A percentile compares a stretch with the other conserved stretches of the same genome.
These are phyloP conservation scores for Galerina marginata DNA, from an alignment of 768 basidiomycete species.

Conservation along the genomic window DNA sequence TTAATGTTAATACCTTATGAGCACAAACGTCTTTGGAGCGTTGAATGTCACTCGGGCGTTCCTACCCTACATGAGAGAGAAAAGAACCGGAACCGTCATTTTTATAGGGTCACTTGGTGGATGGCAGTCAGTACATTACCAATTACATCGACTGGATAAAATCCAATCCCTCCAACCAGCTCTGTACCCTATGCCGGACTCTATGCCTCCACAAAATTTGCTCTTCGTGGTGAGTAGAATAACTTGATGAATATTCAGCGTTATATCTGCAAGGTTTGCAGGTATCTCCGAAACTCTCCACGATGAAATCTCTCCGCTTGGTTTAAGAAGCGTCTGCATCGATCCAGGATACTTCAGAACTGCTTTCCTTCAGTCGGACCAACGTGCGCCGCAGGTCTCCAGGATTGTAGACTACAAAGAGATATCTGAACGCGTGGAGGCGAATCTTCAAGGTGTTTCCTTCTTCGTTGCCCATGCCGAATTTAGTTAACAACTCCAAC, in stretches of 20 bases:
- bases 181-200: slow-evolving; percentile 38
- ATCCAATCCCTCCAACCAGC: slow-evolving; percentile 14
- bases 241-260: neutral
- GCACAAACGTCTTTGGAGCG: slow-evolving; percentile 51
- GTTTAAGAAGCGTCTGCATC: slow-evolving; percentile 41
- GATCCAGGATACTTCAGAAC: slow-evolving; percentile 49
- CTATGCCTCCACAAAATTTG: slow-evolving; percentile 46
- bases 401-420: slow-evolving; percentile 40
- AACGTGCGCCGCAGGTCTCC: slow-evolving; percentile 32
- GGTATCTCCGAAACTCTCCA: slow-evolving; percentile 38
- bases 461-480: neutral
- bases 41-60: slow-evolving; percentile 51
- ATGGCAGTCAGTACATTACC: slow-evolving; percentile 37
- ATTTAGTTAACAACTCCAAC: neutral
- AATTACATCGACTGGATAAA: neutral
- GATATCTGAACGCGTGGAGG: slow-evolving; percentile 28
- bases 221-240: slow-evolving; percentile 34
- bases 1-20: slow-evolving; percentile 18
- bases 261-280: slow-evolving; percentile 5
- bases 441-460: slow-evolving; percentile 28
- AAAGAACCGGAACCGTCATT: slow-evolving; percentile 46
- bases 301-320: slow-evolving; percentile 43
- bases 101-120: slow-evolving; percentile 49
- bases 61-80: slow-evolving; percentile 52
- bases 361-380: slow-evolving; percentile 31